Percentiles rank a stretch among this genome's conserved stretches.
These are phyloP conservation scores for Ophiosphaerella herpotricha DNA, from an alignment of 2,329 filamentous ascomycete species.

Conservation along the genomic window DNA sequence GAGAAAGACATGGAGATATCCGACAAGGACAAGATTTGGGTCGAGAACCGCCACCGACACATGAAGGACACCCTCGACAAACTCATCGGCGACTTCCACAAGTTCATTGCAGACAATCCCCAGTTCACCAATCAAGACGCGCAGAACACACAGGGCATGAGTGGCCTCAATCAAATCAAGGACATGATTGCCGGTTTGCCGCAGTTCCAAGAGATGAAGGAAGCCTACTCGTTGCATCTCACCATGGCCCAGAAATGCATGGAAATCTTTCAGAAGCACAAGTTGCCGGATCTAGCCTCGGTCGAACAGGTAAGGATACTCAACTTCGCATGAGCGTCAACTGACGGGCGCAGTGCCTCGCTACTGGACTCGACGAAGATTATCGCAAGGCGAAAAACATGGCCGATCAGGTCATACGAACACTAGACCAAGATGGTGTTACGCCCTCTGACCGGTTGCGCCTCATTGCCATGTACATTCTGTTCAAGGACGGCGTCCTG, in stretches of 20 bases:
- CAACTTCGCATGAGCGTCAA: neutral
- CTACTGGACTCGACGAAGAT: conserved; percentile 92
- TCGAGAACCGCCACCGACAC: conserved; percentile 89
- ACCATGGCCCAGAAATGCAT: conserved; percentile 98
- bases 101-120: conserved; percentile 87
- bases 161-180: conserved; percentile 88
- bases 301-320: conserved; percentile 71
- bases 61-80: conserved; percentile 99
- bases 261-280: conserved; percentile 84
- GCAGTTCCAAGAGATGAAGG: conserved; percentile 94
- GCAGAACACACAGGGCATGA: conserved; percentile 74
- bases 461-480: conserved; percentile 80
- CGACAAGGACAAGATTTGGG: conserved; percentile 93
- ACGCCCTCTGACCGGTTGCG: conserved; percentile 76
- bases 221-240: conserved; percentile 90
- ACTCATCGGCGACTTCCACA: conserved; percentile 88
- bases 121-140: conserved; percentile 80
- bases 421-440: conserved; percentile 84
- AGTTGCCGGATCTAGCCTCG: conserved; percentile 83
- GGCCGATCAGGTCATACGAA: conserved; percentile 79
- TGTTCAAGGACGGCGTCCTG: conserved; percentile 85
- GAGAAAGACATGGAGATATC: conserved; percentile 89
- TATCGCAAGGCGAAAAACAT: conserved; percentile 88
- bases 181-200: conserved; percentile 96
- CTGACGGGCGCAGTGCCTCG: conserved; percentile 62